Evolutionary conservation across 2,329 filamentous ascomycete species (phyloP), one percentile per base, ranked within the genome.

Genomic region (Tolypocladium album): DNA sequence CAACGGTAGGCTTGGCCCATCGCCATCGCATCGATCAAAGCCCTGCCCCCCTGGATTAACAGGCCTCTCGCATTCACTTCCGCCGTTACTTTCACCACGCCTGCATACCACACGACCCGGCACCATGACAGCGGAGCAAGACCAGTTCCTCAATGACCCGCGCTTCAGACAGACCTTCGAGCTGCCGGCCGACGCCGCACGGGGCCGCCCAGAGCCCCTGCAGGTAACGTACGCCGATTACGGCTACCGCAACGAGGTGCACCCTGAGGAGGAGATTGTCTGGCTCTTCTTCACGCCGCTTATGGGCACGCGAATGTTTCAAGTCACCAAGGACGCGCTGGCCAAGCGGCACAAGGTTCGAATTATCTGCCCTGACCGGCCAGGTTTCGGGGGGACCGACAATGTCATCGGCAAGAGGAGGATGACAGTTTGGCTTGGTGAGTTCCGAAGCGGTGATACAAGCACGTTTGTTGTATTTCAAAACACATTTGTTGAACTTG

Each of bases 301-400:
- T 40, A 45, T 72, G 52, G 65, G 61, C 31, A 70, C 66, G 13
- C 72, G 72, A 27, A 65, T 68, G 56, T 34, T 71, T 5, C 69
- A 71, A 47, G 58, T 70, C 20, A 64, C 68, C 63, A 73, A 74
- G 59, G 70, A 75, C 58, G 59, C 62, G 2, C 60, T 73, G 3
- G 73, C 72, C 20, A 68, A 67, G 56, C 57, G 63, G 43, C 64
- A 73, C 61, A 62, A 66, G 24, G 62, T 75, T 24, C 71, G 73
- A 39, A 66, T 75, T 55, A 66, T 75, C 59, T 61, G 63, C 59
- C 60, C 65, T 0, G 72, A 76, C 61, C 63, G 73, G 7, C 73
- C 75, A 0, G 73, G 74, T 11, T 68, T 75, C 50, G 74, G 73
- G 13, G 67, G 69, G 9, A 74, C 72, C 7, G 68, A 69, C 20